Conservation (phyloP, 2,329 filamentous ascomycete species). For the Cercospora sp. region DNA sequence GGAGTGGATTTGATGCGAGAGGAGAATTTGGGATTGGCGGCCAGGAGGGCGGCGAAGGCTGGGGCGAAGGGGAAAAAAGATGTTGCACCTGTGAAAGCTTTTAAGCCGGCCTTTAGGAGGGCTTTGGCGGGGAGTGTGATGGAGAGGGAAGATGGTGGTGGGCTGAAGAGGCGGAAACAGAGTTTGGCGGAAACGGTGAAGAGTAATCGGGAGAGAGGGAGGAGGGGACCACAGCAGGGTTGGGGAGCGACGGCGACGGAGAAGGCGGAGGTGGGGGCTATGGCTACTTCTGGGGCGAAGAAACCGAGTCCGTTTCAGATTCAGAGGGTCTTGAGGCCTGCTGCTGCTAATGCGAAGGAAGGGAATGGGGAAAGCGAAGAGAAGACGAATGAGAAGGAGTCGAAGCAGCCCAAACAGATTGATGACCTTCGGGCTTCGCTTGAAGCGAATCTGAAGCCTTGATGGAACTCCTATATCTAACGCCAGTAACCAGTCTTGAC, state of each 20-base stretch:
- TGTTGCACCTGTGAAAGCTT: not conserved
- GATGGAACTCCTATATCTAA: not conserved
- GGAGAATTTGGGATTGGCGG: not conserved
- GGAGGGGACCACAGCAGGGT: not conserved
- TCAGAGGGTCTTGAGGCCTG: not conserved
- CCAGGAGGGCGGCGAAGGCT: not conserved
- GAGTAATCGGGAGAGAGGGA: not conserved
- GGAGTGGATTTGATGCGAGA: not conserved
- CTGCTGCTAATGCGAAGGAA: not conserved
- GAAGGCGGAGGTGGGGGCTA: not conserved
- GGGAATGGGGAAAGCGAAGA: not conserved
- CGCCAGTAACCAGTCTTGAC: not conserved
- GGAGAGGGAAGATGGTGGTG: not conserved
- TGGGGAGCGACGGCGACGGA: conserved; percentile 1
- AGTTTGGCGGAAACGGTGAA: conserved; percentile 5
- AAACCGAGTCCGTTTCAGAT: conserved; percentile 1
- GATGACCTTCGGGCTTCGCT: not conserved
- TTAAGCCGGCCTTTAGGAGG: not conserved
- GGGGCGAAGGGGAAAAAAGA: not conserved
- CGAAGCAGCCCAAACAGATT: not conserved
- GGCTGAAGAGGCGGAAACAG: not conserved
- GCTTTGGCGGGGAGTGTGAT: not conserved
- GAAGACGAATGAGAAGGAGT: not conserved
- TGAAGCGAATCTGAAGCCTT: not conserved
- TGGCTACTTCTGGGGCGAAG: not conserved